Percentiles rank a stretch among this genome's conserved stretches.
Evolutionary conservation across 2,329 filamentous ascomycete species (phyloP).

Genomic region (Hymenoscyphus repandus): DNA sequence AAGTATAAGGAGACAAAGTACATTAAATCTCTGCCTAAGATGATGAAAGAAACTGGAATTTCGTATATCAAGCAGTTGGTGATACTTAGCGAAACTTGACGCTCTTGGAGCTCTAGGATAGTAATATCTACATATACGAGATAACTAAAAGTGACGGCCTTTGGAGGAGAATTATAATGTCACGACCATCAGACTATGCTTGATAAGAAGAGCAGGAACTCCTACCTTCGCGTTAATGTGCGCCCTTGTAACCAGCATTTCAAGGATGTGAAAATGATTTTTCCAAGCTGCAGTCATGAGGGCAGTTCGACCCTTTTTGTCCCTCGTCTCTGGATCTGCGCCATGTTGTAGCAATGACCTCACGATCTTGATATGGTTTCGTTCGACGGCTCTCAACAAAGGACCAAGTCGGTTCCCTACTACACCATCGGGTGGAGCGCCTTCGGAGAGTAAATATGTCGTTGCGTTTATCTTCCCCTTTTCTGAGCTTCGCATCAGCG

Average conservation of each 20-base stretch:
- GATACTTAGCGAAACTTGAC: too few relatives aligned
- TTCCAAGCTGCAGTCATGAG: conserved; percentile 27
- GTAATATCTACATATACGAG: too few relatives aligned
- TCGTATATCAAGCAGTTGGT: too few relatives aligned
- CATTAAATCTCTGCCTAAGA: too few relatives aligned
- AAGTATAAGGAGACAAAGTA: too few relatives aligned
- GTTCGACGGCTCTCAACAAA: conserved; percentile 22
- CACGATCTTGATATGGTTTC: conserved; percentile 22
- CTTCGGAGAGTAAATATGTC: conserved; percentile 19
- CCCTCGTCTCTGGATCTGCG: conserved; percentile 20
- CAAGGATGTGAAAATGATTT: conserved; percentile 23
- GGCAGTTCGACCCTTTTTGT: conserved; percentile 24
- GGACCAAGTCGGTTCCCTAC: conserved; percentile 20
- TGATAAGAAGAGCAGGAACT: too few relatives aligned
- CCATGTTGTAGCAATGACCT: conserved; percentile 21
- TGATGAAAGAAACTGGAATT: too few relatives aligned
- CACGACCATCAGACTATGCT: too few relatives aligned
- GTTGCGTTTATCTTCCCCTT: conserved; percentile 22
- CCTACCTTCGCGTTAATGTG: conserved; percentile 19
- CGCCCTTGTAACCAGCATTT: conserved; percentile 21
- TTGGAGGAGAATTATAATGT: too few relatives aligned
- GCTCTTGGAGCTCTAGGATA: too few relatives aligned
- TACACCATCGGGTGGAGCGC: conserved; percentile 20
- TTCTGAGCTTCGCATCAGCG: conserved; percentile 23
- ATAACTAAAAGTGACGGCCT: too few relatives aligned